These are phyloP conservation scores for Tricladium varicosporioides DNA, from an alignment of 2,329 filamentous ascomycete species.

Conservation along the genomic window DNA sequence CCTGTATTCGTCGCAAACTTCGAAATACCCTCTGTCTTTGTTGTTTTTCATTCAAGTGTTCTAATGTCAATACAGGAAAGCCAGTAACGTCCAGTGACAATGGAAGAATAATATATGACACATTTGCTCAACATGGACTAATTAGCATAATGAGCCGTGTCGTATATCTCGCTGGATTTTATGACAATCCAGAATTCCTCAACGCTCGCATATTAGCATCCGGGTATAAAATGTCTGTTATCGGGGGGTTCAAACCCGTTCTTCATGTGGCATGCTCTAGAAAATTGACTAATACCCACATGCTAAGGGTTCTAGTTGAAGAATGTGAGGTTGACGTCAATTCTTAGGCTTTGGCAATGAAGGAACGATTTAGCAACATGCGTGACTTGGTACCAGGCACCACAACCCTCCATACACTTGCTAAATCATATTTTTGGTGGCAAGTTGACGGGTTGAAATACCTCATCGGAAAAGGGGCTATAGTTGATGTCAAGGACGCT, in stretches of 20 bases:
- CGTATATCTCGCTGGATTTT: background rate
- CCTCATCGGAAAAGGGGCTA: background rate
- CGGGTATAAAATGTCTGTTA: background rate
- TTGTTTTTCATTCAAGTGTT: too few relatives aligned
- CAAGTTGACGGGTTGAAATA: background rate
- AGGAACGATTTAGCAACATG: background rate
- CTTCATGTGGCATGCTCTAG: slow-evolving; percentile 6
- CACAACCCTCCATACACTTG: background rate
- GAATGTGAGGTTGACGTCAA: slow-evolving; percentile 33
- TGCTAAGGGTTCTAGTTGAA: slow-evolving; percentile 34
- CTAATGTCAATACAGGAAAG: too few relatives aligned
- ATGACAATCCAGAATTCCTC: background rate
- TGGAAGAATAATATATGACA: background rate
- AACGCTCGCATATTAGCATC: background rate
- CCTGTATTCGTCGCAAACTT: too few relatives aligned
- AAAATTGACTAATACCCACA: slow-evolving; percentile 34
- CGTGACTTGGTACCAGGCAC: background rate
- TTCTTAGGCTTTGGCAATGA: background rate
- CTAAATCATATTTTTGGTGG: background rate
- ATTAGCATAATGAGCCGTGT: background rate
- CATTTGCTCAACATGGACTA: background rate
- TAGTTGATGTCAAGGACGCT: background rate
- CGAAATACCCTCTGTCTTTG: too few relatives aligned
- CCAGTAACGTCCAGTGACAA: too few relatives aligned
- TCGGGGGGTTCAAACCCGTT: background rate